Evolutionary conservation across 495 filamentous ascomycete species (phyloP).

Genomic region (Pyrenula aspistea): DNA sequence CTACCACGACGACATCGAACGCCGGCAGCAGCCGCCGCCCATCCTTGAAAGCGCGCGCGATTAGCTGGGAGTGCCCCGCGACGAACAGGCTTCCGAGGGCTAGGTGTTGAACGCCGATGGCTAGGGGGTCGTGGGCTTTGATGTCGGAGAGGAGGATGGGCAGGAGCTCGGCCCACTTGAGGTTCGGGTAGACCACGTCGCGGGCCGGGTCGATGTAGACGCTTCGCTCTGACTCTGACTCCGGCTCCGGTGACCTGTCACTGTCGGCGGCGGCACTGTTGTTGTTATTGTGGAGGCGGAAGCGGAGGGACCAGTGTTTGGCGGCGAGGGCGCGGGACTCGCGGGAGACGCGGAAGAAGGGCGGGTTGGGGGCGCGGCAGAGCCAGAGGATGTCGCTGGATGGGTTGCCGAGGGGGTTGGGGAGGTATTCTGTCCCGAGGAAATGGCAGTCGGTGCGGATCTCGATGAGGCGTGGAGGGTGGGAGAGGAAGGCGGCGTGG

Average conservation of each 20-base stretch:
- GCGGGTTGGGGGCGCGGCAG: constrained; percentile 4
- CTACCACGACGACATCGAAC: constrained; percentile 72
- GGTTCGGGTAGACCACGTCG: constrained; percentile 52
- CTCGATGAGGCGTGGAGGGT: constrained; percentile 45
- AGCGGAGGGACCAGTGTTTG: constrained; percentile 41
- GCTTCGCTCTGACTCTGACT: constrained; percentile 59
- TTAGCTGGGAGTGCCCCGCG: constrained; percentile 35
- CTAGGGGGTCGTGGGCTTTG: constrained; percentile 32
- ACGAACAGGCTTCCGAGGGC: constrained; percentile 70
- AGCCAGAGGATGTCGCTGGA: constrained; percentile 10
- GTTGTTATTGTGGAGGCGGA: constrained; percentile 73
- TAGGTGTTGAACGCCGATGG: constrained; percentile 53
- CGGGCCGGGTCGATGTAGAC: constrained; percentile 39
- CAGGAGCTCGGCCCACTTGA: too few species aligned
- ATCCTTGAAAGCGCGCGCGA: constrained; percentile 13
- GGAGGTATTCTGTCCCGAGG: constrained; percentile 5
- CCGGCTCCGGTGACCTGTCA: constrained; percentile 47
- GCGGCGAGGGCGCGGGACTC: too few species aligned
- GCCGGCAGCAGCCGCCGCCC: constrained; percentile 47
- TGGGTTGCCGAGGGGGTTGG: constrained; percentile 7
- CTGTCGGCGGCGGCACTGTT: constrained; percentile 43
- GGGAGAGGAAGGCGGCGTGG: constrained; percentile 45
- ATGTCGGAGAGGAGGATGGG: too few species aligned
- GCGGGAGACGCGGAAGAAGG: too few species aligned
- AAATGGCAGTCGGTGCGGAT: constrained; percentile 44